Evolutionary conservation across 257 asterid species (phyloP), one percentile per base, ranked within the genome.

Genomic region (Sherardia arvensis): DNA sequence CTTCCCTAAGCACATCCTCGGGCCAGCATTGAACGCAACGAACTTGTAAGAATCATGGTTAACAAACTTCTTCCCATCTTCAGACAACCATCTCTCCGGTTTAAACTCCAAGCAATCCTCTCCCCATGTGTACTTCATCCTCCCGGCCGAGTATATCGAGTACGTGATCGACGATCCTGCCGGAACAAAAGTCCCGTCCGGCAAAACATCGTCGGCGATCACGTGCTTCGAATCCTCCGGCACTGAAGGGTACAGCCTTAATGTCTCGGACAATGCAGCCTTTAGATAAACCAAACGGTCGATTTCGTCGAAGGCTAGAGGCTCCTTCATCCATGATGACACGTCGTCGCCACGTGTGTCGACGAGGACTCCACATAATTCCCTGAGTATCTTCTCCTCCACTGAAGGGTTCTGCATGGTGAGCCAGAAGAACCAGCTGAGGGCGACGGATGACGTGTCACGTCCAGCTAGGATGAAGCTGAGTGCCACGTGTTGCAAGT

Each of bases 401-500:
- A 83, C 85, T 43, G 69, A 59, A 5, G 95, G 94, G 22, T 88
- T 81, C 47, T 87, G 91, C 26, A 76, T 84, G 68, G 85, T 70
- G 61, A 81, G 79, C 96, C 96, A 91, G 78, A 91, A 91, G 81
- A 87, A 91, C 97, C 97, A 91, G 78, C 95, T 84, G 49, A 91
- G 76, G 1, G 97, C 97, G 0, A 79, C 97, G 0, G 97, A 87
- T 27, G 97, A 91, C 40, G 97, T 91, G 85, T 91, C 97, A 0
- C 97, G 83, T 51, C 97, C 97, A 26, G 97, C 97, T 73, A 91
- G 85, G 83, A 91, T 86, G 85, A 91, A 91, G 57, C 83, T 91
- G 62, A 91, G 95, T 5, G 97, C 97, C 81, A 91, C 96, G 64
- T 86, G 84, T 57, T 85, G 92, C 68, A 88, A 34, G 72, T 81